phyloP scores from a whole-genome alignment of 2,329 filamentous ascomycete genomes.

The Pestalotiopsis sp. region DNA sequence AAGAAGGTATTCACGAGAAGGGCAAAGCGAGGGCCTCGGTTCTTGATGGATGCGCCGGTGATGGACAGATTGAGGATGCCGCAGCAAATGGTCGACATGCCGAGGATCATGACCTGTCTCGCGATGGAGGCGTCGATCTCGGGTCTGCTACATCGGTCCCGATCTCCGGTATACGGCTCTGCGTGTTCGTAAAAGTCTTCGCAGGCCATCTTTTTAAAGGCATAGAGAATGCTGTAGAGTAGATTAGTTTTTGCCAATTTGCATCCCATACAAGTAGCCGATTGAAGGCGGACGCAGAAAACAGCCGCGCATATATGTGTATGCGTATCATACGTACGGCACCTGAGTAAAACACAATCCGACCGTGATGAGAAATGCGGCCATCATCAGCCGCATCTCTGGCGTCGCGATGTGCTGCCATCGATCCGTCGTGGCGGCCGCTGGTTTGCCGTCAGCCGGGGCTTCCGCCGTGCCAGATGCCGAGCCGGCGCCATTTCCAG shows the following conservation, averaged over 20 bases:
- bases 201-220: slow-evolving; percentile 72
- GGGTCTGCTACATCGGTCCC: slow-evolving; percentile 59
- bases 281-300: too few relatives aligned
- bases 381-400: slow-evolving; percentile 18
- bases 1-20: slow-evolving; percentile 65
- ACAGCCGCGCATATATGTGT: neutral
- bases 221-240: slow-evolving; percentile 52
- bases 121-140: slow-evolving; percentile 66
- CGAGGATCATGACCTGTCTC: slow-evolving; percentile 61
- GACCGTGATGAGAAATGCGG: slow-evolving; percentile 23
- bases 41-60: slow-evolving; percentile 68
- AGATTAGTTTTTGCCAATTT: neutral
- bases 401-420: slow-evolving; percentile 16
- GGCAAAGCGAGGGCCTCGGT: slow-evolving; percentile 62
- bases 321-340: slow-evolving; percentile 19
- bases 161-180: slow-evolving; percentile 45
- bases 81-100: slow-evolving; percentile 66
- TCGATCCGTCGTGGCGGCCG: neutral
- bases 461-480: slow-evolving; percentile 8
- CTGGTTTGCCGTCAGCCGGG: neutral
- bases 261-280: too few relatives aligned
- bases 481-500: neutral
- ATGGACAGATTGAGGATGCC: slow-evolving; percentile 69
- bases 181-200: slow-evolving; percentile 66
- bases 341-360: slow-evolving; percentile 27